Base-by-base conservation (phyloP, 208 protist species). In the Trypanosoma rangeli region DNA sequence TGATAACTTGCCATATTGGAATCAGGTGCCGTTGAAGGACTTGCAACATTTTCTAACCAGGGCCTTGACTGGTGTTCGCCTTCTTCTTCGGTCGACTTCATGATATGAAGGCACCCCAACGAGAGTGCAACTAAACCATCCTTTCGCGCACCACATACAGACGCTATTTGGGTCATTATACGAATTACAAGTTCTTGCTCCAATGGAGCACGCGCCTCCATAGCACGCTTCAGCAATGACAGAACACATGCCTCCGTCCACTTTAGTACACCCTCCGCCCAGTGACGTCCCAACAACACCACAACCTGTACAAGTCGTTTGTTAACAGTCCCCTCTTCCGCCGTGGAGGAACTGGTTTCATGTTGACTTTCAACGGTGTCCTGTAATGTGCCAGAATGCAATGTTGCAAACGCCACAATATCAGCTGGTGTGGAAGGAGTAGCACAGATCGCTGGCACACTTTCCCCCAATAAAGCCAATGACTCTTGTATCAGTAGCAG, bases 401-500 rank as follows among this genome's bases (percentile, higher is more conserved):
- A 55, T 54, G 69, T 68, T 22, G 74, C 22, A 66, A 76, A 76
- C 16, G 68, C 63, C 57, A 80, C 61, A 35, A 80, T 70, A 44
- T 71, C 69, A 37, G 69, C 59, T 42, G 74, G 74, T 18, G 66
- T 76, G 37, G 48, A 61, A 18, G 74, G 74, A n/a, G 48, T n/a
- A 20, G 44, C 16, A 49, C 16, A 44, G 50, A 67, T 54, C 28
- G 68, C 28, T 13, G 24, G 35, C 9, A 50, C 48, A 12, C 22
- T 54, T 37, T 64, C 68, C 13, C 70, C 58, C 26, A 80, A 20
- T 18, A 79, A 42, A 16, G 46, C 13, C n/a, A 78, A 63, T 5
- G 78, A 59, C 60, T 74, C 72, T 29, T 76, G 15, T 3, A 88
- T 26, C 10, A 91, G 46, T 26, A 84, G 44, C 8, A 84, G 44